Conservation (phyloP, 345 rosid genomes). For the Salix viminalis region DNA sequence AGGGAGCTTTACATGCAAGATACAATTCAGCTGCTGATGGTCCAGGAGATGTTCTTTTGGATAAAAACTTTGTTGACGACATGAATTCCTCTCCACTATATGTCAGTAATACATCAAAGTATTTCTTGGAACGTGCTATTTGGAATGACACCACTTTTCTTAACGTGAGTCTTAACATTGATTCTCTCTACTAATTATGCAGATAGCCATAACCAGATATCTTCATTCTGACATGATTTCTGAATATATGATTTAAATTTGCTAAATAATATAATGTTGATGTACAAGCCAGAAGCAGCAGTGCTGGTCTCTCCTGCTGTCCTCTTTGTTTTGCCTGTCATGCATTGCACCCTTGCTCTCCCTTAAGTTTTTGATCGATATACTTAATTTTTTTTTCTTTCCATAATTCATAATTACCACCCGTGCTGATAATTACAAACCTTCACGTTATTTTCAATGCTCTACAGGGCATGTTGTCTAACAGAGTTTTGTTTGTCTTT, state of each 20-base stretch:
- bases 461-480: background rate
- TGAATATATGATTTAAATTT: background rate
- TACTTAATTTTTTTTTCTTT: background rate
- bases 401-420: background rate
- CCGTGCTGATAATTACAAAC: background rate
- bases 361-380: background rate
- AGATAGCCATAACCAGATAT: background rate
- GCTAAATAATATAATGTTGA: background rate
- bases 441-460: background rate
- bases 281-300: background rate
- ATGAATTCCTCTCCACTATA: slow-evolving; percentile 89
- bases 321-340: background rate
- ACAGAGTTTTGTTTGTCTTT: slow-evolving; percentile 9
- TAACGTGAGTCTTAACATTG: slow-evolving; percentile 48
- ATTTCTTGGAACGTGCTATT: slow-evolving; percentile 69
- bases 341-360: background rate
- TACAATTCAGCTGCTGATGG: slow-evolving; percentile 49
- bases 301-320: background rate
- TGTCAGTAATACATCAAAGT: slow-evolving; percentile 72
- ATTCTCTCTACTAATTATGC: background rate
- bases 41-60: slow-evolving; percentile 74
- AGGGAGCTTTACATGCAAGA: slow-evolving; percentile 86
- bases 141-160: slow-evolving; percentile 95
- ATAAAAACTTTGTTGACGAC: slow-evolving; percentile 91
- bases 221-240: background rate